Conservation (phyloP, 331 rosid species). For the Spiraea crenata region DNA sequence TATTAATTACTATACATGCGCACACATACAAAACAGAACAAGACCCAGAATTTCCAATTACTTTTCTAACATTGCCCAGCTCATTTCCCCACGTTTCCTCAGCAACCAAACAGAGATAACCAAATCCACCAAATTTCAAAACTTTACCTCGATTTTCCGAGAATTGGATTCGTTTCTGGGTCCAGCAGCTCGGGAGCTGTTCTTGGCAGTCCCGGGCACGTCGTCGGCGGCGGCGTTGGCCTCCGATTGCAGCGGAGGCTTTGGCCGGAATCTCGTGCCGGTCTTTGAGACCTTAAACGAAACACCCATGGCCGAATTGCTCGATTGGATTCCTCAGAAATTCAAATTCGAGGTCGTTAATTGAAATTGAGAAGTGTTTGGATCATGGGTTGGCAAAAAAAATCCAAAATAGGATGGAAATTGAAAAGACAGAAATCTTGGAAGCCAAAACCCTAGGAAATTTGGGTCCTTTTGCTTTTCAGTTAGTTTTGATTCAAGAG, state of each 20-base stretch:
- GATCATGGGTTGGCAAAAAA: constrained; percentile 4
- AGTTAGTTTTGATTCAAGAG: not conserved
- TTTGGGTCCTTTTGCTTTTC: not conserved
- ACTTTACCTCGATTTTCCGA: constrained; percentile 44
- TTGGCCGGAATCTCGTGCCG: constrained; percentile 73
- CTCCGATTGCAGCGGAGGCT: constrained; percentile 42
- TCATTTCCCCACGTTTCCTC: constrained; percentile 4
- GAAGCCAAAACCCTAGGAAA: constrained; percentile 6
- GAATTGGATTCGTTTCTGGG: constrained; percentile 27
- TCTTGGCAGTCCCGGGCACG: constrained; percentile 38
- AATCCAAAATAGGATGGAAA: not conserved
- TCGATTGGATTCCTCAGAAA: not conserved
- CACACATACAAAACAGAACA: not conserved
- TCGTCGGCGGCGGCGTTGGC: constrained; percentile 32
- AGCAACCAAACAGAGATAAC: not conserved
- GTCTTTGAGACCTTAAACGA: constrained; percentile 84
- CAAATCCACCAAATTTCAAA: not conserved
- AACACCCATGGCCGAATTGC: constrained; percentile 54
- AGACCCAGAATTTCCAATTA: constrained; percentile 22
- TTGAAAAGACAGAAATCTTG: no score
- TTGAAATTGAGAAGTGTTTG: constrained; percentile 8
- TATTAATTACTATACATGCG: no score
- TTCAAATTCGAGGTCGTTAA: constrained; percentile 4
- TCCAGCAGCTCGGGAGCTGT: constrained; percentile 29
- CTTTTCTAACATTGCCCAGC: no score